A percentile compares a stretch with the other conserved stretches of the same genome.
Evolutionary conservation across 2,329 filamentous ascomycete species (phyloP).

Genomic region (Mollisia scopiformis): DNA sequence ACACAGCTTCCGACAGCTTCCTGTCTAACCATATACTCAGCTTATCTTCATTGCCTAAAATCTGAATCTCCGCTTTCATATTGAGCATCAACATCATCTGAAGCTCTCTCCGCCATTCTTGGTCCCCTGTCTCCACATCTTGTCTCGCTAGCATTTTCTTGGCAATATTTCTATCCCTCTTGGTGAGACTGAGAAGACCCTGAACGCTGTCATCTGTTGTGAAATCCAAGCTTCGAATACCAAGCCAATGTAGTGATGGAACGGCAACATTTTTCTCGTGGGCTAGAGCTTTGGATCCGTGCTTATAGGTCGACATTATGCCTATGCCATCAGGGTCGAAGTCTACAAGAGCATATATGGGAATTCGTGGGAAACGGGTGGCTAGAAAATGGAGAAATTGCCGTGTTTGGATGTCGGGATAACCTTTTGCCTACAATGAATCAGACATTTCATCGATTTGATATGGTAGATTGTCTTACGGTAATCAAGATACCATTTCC

Average conservation of each 20-base stretch:
- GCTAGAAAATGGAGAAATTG: conserved; percentile 63
- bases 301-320: conserved; percentile 75
- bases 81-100: conserved; percentile 76
- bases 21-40: conserved; percentile 35
- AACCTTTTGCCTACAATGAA: conserved; percentile 71
- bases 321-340: conserved; percentile 77
- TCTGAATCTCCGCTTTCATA: conserved; percentile 78
- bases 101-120: conserved; percentile 56
- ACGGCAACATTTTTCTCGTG: conserved; percentile 59
- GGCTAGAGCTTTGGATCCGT: conserved; percentile 64
- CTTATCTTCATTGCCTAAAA: conserved; percentile 51
- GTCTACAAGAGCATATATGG: conserved; percentile 69
- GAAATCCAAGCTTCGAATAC: conserved; percentile 45
- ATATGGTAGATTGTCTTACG: conserved; percentile 41
- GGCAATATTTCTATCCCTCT: conserved; percentile 58
- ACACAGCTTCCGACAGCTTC: conserved; percentile 11
- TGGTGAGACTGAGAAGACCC: conserved; percentile 21
- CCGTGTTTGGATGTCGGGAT: conserved; percentile 74
- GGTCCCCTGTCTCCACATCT: conserved; percentile 33
- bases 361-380: conserved; percentile 49
- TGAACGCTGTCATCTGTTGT: conserved; percentile 9
- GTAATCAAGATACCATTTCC: conserved; percentile 70
- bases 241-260: conserved; percentile 65
- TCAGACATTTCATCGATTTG: not conserved
- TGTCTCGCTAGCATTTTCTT: conserved; percentile 52